Evolutionary conservation across 495 filamentous ascomycete genomes (phyloP), one percentile per base, ranked within the genome.

Genomic region (Diplogelasinospora grovesii): DNA sequence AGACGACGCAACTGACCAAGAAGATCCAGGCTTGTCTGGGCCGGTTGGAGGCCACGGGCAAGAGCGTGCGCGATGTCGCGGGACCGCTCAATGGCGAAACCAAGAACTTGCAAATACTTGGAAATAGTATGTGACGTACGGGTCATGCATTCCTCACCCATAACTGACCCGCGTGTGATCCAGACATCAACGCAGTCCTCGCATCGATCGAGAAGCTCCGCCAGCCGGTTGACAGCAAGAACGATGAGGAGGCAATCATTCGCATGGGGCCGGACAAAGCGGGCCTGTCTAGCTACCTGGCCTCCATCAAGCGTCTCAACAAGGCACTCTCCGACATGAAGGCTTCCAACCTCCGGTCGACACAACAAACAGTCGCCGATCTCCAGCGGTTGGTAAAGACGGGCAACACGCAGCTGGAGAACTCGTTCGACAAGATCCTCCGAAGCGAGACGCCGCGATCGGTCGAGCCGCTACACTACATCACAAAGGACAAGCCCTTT

Each of bases 61-160:
- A 87, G 57, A 87, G 81, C 34, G 88, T 97, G 11, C 82, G 89
- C 43, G 83, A 95, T 45, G 87, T 93, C 8, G 87, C 95, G 33
- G 86, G 89, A 1, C 93, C 93, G 7, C 82, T 97, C 20, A 89
- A 89, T 59, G 88, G 85, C 52, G 93, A 95, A 56, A 97, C 93
- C 2, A 83, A 86, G 61, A 81, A 77, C 25, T 75, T 96, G 4
- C 93, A 96, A 58, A 74, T 78, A 16, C 77, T 89, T 26, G 89
- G 85, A 39, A 80, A 71, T 46, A 96, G 82, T 83, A 57, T 39
- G 76, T 56, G 19, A 22, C 39, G 29, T 21, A 20, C 30, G 25
- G 28, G 22, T 39, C 28, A 8, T 15, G 8, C 19, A 27, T 23
- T 23, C 5, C 21, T 7, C 18, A 15, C 21, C 29, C n/a, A 21